Conservation (phyloP, 805 yeast species). For the Wickerhamomyces sydowiorum region DNA sequence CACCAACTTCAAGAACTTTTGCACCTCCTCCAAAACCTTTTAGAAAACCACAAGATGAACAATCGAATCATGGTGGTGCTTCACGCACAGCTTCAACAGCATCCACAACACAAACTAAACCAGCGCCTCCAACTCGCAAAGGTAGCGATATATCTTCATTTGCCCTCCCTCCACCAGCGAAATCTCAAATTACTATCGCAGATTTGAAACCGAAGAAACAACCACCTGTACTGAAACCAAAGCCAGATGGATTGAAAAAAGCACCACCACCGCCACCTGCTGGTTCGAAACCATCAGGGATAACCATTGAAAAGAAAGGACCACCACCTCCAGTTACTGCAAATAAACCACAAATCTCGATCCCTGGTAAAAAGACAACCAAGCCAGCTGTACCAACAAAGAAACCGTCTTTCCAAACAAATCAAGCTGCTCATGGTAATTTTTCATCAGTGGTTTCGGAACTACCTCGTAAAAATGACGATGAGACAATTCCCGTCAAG, state of each 20-base stretch:
- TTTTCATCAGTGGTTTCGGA: slow-evolving; percentile 1
- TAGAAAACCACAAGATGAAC: not conserved
- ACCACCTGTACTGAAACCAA: slow-evolving; percentile 25
- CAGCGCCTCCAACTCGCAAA: not conserved
- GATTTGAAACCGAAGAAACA: not conserved
- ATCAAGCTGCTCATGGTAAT: not conserved
- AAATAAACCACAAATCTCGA: slow-evolving; percentile 3
- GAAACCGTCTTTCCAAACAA: slow-evolving; percentile 2
- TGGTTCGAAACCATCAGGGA: not conserved
- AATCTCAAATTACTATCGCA: not conserved
- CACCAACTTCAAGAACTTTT: slow-evolving; percentile 11
- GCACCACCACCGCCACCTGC: slow-evolving; percentile 1
- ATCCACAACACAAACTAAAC: not conserved
- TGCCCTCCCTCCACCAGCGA: not conserved
- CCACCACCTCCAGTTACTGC: slow-evolving; percentile 11
- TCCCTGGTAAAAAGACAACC: slow-evolving; percentile 1
- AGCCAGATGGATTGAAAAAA: slow-evolving; percentile 15
- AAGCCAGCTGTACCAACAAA: slow-evolving; percentile 12
- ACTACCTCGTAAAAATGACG: not conserved
- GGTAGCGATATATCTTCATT: slow-evolving; percentile 4
- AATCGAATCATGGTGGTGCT: not conserved
- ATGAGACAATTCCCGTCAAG: not conserved
- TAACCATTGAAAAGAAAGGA: not conserved
- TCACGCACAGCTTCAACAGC: not conserved
- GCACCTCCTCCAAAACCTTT: slow-evolving; percentile 27